Conservation (phyloP, 225 moss, liverwort and hornwort genomes). For the Pseudisothecium myosuroides region DNA sequence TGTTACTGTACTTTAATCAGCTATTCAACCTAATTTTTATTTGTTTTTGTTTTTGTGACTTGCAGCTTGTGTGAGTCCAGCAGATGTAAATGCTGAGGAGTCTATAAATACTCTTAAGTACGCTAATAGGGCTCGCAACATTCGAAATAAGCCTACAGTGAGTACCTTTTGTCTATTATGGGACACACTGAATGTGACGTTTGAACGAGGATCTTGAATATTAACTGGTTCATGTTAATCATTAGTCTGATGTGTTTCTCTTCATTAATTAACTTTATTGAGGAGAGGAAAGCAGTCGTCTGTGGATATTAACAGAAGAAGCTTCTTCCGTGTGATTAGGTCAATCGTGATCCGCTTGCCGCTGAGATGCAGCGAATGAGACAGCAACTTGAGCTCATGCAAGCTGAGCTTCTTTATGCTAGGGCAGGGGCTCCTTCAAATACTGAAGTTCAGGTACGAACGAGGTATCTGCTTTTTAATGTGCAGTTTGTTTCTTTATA, state of each 20-base stretch:
- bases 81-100: conserved; percentile 91
- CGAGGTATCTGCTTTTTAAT: background rate
- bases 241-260: background rate
- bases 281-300: background rate
- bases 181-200: background rate
- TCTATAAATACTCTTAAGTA: conserved; percentile 92
- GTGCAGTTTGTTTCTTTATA: background rate
- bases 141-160: conserved; percentile 93
- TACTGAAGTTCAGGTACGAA: conserved; percentile 66
- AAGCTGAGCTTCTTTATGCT: conserved; percentile 87
- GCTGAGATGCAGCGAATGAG: conserved; percentile 96
- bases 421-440: conserved; percentile 74
- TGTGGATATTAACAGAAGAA: background rate
- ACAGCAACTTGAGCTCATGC: conserved; percentile 95
- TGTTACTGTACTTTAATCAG: background rate
- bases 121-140: conserved; percentile 91
- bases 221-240: background rate
- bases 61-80: conserved; percentile 98
- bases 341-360: conserved; percentile 89
- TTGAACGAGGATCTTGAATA: background rate
- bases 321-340: conserved; percentile 21
- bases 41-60: background rate
- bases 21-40: background rate
- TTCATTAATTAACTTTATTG: background rate
- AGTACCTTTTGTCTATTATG: conserved; percentile 14